Evolutionary conservation across 768 basidiomycete species (phyloP).

Genomic region (Floccularia luteovirens): DNA sequence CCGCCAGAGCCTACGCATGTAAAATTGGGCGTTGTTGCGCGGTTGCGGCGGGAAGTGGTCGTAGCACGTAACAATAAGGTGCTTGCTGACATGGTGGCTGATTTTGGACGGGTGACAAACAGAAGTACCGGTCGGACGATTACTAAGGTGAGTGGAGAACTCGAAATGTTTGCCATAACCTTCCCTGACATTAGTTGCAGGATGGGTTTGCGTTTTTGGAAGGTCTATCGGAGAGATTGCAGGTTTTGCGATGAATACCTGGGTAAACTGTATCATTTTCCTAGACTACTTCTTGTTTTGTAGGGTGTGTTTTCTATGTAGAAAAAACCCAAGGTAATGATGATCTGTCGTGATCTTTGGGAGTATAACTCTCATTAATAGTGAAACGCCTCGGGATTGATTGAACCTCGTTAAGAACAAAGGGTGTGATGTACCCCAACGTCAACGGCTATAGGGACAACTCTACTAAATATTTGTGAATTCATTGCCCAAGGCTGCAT

Average conservation of each 20-base stretch:
- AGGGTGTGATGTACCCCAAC: too few relatives aligned
- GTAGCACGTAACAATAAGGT: slow-evolving; percentile 42
- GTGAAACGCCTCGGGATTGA: too few relatives aligned
- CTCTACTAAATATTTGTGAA: too few relatives aligned
- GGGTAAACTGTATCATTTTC: not conserved
- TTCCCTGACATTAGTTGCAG: slow-evolving; percentile 14
- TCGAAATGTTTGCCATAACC: not conserved
- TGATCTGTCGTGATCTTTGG: too few relatives aligned
- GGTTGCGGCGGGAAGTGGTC: slow-evolving; percentile 47
- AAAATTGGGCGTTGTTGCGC: slow-evolving; percentile 54
- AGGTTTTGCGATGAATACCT: slow-evolving; percentile 23
- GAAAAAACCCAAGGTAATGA: too few relatives aligned
- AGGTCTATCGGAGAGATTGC: slow-evolving; percentile 47
- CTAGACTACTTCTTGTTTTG: too few relatives aligned
- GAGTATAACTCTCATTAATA: too few relatives aligned
- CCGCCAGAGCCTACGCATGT: slow-evolving; percentile 40
- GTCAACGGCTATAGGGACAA: too few relatives aligned
- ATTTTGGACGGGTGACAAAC: slow-evolving; percentile 66
- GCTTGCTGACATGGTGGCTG: slow-evolving; percentile 58
- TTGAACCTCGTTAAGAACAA: too few relatives aligned
- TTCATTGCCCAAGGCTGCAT: too few relatives aligned
- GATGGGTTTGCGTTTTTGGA: slow-evolving; percentile 68
- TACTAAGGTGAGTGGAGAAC: slow-evolving; percentile 43
- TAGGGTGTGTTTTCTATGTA: too few relatives aligned
- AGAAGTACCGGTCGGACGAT: slow-evolving; percentile 62